Evolutionary conservation across 2,329 filamentous ascomycete species (phyloP), one percentile per base, ranked within the genome.

Genomic region (Herpotrichia juniperi): DNA sequence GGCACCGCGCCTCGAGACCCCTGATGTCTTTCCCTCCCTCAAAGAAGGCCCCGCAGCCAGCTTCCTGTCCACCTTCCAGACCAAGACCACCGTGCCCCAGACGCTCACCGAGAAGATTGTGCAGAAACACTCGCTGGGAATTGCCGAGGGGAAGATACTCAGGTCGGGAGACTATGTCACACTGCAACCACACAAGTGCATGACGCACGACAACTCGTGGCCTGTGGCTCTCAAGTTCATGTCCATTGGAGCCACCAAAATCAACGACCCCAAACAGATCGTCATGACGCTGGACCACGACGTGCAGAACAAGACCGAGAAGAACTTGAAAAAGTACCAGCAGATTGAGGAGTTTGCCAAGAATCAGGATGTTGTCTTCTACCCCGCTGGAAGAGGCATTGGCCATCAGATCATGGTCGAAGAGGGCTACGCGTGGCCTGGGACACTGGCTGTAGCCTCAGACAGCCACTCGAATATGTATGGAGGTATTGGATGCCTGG

Each of bases 331-430:
- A 64, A 97, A 97, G 68, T 97, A 96, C 73, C 69, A 74, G 14
- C 83, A 88, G 64, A 96, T 97, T 46, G 86, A 94, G 69, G 82
- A 86, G 56, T 96, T 97, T 75, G 93, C 91, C 1, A 81, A 82
- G 65, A 80, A 85, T 56, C 90, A 97, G 52, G 89, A 89, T 1
- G 82, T 96, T 1, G 80, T 86, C 51, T 92, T 93, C 69, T 96
- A 88, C 64, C 87, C 86, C 1, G 87, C 90, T 1, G 90, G 90
- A 1, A 76, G 85, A 39, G 91, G 91, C 11, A 96, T 96, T 65
- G 93, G 92, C 0, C 93, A 97, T 71, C 93, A 97, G 73, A 87
- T 93, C 61, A 92, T 94, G 89, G 84, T 96, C 0, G 92, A 96
- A 71, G 91, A 91, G 71, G 88, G 87, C 12, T 91, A 81, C 79